A percentile compares a stretch with the other conserved stretches of the same genome.
phyloP scores from a whole-genome alignment of 805 yeast species.

The Yarrowia divulgata region DNA sequence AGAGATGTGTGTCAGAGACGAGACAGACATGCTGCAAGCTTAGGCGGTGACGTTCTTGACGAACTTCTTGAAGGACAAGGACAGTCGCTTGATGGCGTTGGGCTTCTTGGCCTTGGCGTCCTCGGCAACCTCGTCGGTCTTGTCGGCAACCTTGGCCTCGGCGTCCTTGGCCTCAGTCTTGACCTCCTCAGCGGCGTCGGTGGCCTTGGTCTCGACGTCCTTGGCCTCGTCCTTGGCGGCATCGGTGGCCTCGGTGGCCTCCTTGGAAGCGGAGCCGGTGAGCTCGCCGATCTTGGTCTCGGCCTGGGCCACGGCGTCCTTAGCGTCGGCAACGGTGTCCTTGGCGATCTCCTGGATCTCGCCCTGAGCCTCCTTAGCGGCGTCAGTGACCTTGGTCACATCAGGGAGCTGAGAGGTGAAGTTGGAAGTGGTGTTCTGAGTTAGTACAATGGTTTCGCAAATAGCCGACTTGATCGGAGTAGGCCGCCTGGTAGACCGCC shows the following conservation, averaged over 20 bases:
- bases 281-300: slow-evolving; percentile 40
- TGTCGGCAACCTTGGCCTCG: slow-evolving; percentile 43
- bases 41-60: slow-evolving; percentile 48
- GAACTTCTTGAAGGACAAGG: slow-evolving; percentile 46
- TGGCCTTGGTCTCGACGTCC: slow-evolving; percentile 42
- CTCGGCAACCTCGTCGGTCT: slow-evolving; percentile 40
- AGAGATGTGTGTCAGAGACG: neutral
- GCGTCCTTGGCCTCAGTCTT: slow-evolving; percentile 41
- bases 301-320: slow-evolving; percentile 39
- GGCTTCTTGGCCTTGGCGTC: slow-evolving; percentile 44
- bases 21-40: slow-evolving; percentile 13
- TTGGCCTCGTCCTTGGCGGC: slow-evolving; percentile 39
- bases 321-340: slow-evolving; percentile 38
- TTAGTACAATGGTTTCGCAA: neutral
- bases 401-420: slow-evolving; percentile 30
- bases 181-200: slow-evolving; percentile 32
- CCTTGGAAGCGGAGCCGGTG: slow-evolving; percentile 36
- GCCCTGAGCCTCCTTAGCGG: slow-evolving; percentile 36
- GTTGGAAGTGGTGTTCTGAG: slow-evolving; percentile 38
- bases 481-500: no score
- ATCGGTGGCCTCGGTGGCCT: slow-evolving; percentile 38
- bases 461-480: neutral
- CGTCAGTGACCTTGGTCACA: slow-evolving; percentile 18
- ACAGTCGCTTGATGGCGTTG: slow-evolving; percentile 45
- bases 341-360: slow-evolving; percentile 39